Percentiles rank a stretch among this genome's conserved stretches.
Conservation (phyloP, 2,329 filamentous ascomycete genomes). For the Aspergillus viridinutans region DNA sequence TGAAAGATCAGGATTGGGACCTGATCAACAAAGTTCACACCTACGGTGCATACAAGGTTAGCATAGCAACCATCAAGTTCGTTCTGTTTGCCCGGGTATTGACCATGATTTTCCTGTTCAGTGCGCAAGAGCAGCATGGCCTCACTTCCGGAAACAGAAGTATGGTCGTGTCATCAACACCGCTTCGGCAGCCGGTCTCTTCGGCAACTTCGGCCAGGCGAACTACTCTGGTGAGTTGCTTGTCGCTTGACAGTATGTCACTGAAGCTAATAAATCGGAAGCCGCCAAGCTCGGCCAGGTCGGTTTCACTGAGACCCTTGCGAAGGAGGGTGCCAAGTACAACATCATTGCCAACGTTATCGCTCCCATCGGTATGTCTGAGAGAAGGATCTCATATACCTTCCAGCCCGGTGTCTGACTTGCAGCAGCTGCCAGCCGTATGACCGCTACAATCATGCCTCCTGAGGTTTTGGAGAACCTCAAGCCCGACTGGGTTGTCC, state of each 20-base stretch:
- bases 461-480: constrained; percentile 82
- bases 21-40: constrained; percentile 90
- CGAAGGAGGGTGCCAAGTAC: constrained; percentile 96
- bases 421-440: constrained; percentile 72
- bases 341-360: constrained; percentile 96
- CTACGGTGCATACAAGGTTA: constrained; percentile 80
- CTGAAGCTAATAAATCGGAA: constrained; percentile 28
- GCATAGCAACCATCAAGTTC: constrained; percentile 10
- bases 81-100: constrained; percentile 7
- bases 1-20: constrained; percentile 96
- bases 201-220: constrained; percentile 90
- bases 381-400: background rate
- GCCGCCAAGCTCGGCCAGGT: constrained; percentile 94
- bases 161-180: constrained; percentile 97
- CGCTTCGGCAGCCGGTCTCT: constrained; percentile 89
- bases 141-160: constrained; percentile 97
- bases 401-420: background rate
- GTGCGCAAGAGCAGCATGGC: constrained; percentile 91
- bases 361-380: constrained; percentile 65
- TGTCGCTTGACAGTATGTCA: constrained; percentile 1
- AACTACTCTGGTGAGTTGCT: constrained; percentile 73
- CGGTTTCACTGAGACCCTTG: constrained; percentile 94
- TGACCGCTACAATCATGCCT: constrained; percentile 94
- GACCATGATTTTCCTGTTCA: constrained; percentile 20
- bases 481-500: constrained; percentile 92